phyloP scores from a whole-genome alignment of 805 yeast genomes.

The Spathaspora sp. region DNA sequence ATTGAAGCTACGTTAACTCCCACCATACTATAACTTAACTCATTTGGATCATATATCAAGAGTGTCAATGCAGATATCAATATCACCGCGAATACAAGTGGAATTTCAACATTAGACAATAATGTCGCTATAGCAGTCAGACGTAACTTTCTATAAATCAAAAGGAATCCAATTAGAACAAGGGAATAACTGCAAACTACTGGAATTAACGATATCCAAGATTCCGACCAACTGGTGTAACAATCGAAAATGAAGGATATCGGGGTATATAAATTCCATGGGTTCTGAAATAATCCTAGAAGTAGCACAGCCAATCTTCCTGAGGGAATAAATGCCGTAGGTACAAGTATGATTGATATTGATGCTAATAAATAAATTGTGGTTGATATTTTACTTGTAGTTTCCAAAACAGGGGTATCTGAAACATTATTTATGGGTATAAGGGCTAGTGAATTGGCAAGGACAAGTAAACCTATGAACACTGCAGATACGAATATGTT shows the following conservation, averaged over 20 bases:
- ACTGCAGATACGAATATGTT: slow-evolving; percentile 4
- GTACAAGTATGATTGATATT: slow-evolving; percentile 13
- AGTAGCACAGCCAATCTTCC: slow-evolving; percentile 21
- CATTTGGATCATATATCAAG: background rate
- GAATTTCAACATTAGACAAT: slow-evolving; percentile 3
- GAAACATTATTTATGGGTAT: background rate
- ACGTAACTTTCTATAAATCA: background rate
- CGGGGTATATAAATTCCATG: slow-evolving; percentile 28
- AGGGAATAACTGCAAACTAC: slow-evolving; percentile 13
- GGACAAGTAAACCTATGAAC: slow-evolving; percentile 1
- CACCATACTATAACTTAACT: slow-evolving; percentile 15
- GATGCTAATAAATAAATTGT: slow-evolving; percentile 1
- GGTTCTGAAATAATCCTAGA: slow-evolving; percentile 27
- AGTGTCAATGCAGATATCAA: background rate
- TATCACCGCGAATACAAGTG: background rate
- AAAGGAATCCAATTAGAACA: slow-evolving; percentile 6
- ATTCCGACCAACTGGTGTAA: slow-evolving; percentile 9
- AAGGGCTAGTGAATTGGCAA: background rate
- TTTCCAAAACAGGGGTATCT: background rate
- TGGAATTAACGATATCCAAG: background rate
- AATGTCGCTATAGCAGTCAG: slow-evolving; percentile 1
- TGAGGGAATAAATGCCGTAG: slow-evolving; percentile 21
- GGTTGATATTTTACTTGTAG: background rate
- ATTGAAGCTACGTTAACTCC: slow-evolving; percentile 23
- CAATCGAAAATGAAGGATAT: slow-evolving; percentile 23